A percentile compares a stretch with the other conserved stretches of the same genome.
These are phyloP conservation scores for Suillus paluster DNA, from an alignment of 768 basidiomycete genomes.

Conservation along the genomic window DNA sequence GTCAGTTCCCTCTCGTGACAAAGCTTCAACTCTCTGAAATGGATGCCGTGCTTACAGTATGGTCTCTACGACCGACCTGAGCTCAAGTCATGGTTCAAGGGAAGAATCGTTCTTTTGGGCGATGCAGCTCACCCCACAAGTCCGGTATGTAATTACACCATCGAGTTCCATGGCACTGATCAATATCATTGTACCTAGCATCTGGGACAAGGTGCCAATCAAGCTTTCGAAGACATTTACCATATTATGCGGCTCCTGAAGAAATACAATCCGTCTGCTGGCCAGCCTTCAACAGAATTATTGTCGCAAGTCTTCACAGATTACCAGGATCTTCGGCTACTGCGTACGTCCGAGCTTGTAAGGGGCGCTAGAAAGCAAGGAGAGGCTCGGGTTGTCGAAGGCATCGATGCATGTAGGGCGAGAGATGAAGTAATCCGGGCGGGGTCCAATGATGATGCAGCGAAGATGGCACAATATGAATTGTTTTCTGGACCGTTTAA, in stretches of 20 bases:
- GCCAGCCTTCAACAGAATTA: conserved; percentile 28
- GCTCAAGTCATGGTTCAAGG: conserved; percentile 44
- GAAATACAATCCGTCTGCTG: conserved; percentile 33
- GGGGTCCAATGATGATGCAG: background rate
- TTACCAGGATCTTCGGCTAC: conserved; percentile 40
- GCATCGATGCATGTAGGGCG: conserved; percentile 33
- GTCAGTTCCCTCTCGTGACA: conserved; percentile 12
- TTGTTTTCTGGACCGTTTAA: conserved; percentile 12
- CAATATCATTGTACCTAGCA: conserved; percentile 32
- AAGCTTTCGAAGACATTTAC: conserved; percentile 48
- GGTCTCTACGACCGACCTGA: conserved; percentile 50
- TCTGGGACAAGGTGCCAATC: conserved; percentile 51
- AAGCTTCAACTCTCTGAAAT: conserved; percentile 7
- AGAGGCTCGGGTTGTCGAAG: conserved; percentile 38
- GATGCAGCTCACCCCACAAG: conserved; percentile 53
- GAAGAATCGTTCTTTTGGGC: conserved; percentile 46
- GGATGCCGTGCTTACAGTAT: conserved; percentile 29
- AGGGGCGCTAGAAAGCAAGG: conserved; percentile 39
- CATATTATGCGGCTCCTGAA: conserved; percentile 38
- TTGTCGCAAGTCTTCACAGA: conserved; percentile 37
- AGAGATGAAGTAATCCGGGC: conserved; percentile 30
- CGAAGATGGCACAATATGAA: background rate
- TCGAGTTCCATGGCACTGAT: background rate
- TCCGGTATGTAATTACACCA: conserved; percentile 38
- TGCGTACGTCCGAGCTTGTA: conserved; percentile 41